Conservation (phyloP, 805 yeast species). For the Lipomyces anomalus region DNA sequence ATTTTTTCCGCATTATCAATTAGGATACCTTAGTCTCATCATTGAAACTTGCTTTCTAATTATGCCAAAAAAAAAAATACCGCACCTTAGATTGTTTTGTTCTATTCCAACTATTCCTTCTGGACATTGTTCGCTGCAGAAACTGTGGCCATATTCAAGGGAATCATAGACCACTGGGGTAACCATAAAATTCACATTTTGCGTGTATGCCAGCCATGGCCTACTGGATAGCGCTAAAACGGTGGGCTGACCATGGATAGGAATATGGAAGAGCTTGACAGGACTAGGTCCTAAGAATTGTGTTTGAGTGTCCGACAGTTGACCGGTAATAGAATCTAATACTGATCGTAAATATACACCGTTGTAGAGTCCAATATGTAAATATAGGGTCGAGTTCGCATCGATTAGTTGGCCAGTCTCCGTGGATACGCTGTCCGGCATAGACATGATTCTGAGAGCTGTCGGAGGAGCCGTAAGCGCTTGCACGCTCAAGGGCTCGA, state of each 20-base stretch:
- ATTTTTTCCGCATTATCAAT: slow-evolving; percentile 9
- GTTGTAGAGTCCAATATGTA: slow-evolving; percentile 77
- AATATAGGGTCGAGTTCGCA: slow-evolving; percentile 29
- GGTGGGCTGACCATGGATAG: slow-evolving; percentile 32
- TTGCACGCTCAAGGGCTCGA: slow-evolving; percentile 60
- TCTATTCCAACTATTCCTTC: slow-evolving; percentile 61
- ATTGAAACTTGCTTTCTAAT: slow-evolving; percentile 28
- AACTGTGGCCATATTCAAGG: slow-evolving; percentile 43
- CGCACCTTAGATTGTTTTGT: slow-evolving; percentile 41
- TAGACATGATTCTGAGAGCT: slow-evolving; percentile 35
- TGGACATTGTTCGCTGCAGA: slow-evolving; percentile 56
- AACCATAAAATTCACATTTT: slow-evolving; percentile 35
- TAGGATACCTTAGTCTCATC: slow-evolving; percentile 22
- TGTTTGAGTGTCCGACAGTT: slow-evolving; percentile 55
- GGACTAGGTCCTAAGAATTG: slow-evolving; percentile 70
- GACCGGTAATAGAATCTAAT: slow-evolving; percentile 56
- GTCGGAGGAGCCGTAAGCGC: slow-evolving; percentile 52
- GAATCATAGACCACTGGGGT: slow-evolving; percentile 44
- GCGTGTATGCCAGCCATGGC: slow-evolving; percentile 50
- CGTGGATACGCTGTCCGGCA: slow-evolving; percentile 26
- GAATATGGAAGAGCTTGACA: slow-evolving; percentile 44
- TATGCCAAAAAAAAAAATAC: slow-evolving; percentile 17
- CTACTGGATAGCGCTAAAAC: slow-evolving; percentile 49
- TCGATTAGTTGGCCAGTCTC: slow-evolving; percentile 18
- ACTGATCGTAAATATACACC: slow-evolving; percentile 70